Base-by-base conservation (phyloP, 805 yeast genomes). In the Ogataea pignaliae region DNA sequence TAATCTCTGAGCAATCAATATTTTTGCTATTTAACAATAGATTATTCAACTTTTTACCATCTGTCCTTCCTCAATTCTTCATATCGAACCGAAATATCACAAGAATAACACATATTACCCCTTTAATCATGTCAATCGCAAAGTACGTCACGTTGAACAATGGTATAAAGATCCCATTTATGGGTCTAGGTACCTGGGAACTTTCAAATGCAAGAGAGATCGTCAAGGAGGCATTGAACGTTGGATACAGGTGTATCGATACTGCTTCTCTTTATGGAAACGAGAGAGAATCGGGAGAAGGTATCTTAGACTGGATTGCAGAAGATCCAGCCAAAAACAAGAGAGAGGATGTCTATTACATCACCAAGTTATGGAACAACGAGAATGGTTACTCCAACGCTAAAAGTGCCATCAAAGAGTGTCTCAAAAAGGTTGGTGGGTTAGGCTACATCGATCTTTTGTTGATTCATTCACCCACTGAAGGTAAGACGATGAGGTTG, bases 321-420 rank as follows among this genome's bases (percentile, higher is more conserved):
- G 68, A 69, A 29, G 63, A 63, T 38, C 70, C 72, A 0, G 39
- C 44, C 3, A 45, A 59, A 51, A 57, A 66, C 43, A 74, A 69
- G 46, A 66, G 84, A 42, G 71, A 68, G 36, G 81, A 76, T 28
- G 74, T 80, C 10, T 75, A 70, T 48, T 79, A 84, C 63, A 81
- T 88, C 10, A 81, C 93, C 5, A 87, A 87, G 57, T 57, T 85
- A 16, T 84, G 91, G 91, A 78, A 83, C 53, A 69, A 72, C 36
- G 77, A 79, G 49, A 77, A 78, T 47, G 86, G 87, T 0, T 80
- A 82, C 56, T 59, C 64, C 0, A 65, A 69, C 16, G 83, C 93
- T 13, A 73, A 73, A 42, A 45, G 44, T 5, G 91, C 88, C 13
- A 79, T 87, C 45, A 65, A 70, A 32, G 72, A 68, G 15, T 79